phyloP scores from a whole-genome alignment of 495 filamentous ascomycete species.

The Clohesyomyces aquaticus region DNA sequence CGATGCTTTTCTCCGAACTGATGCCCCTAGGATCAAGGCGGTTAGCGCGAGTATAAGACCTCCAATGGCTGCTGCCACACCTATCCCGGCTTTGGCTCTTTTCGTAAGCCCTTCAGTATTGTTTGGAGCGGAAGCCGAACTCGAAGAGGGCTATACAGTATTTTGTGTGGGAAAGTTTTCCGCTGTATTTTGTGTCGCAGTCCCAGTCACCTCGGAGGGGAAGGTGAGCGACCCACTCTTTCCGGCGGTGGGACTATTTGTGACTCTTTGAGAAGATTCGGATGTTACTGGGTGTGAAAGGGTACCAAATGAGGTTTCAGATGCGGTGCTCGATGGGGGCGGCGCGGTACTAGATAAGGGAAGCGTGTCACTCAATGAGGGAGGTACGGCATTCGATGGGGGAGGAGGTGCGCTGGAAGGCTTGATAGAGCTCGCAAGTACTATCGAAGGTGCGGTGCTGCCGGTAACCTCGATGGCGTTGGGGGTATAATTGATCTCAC shows the following conservation, averaged over 20 bases:
- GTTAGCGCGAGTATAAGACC: neutral
- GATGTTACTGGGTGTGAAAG: too few species aligned
- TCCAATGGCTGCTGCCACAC: neutral
- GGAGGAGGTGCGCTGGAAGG: too few species aligned
- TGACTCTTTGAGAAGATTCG: neutral
- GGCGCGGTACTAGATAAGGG: too few species aligned
- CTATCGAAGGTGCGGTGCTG: neutral
- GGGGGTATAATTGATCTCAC: neutral
- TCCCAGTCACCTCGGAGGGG: neutral
- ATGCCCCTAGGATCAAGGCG: neutral
- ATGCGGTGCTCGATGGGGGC: too few species aligned
- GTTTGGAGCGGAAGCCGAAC: too few species aligned
- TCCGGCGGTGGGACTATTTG: neutral
- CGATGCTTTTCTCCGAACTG: neutral
- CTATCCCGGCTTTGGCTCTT: neutral
- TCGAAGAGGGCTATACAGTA: too few species aligned
- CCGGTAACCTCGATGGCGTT: neutral
- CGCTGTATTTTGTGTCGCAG: neutral
- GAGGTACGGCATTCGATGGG: too few species aligned
- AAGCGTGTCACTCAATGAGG: too few species aligned
- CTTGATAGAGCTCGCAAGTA: too few species aligned
- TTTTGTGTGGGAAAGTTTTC: neutral
- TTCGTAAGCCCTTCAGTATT: too few species aligned
- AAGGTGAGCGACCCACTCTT: neutral
- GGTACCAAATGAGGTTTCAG: neutral